A percentile compares a stretch with the other conserved stretches of the same genome.
These are phyloP conservation scores for Lasiosphaeria hispida DNA, from an alignment of 495 filamentous ascomycete species.

Conservation along the genomic window DNA sequence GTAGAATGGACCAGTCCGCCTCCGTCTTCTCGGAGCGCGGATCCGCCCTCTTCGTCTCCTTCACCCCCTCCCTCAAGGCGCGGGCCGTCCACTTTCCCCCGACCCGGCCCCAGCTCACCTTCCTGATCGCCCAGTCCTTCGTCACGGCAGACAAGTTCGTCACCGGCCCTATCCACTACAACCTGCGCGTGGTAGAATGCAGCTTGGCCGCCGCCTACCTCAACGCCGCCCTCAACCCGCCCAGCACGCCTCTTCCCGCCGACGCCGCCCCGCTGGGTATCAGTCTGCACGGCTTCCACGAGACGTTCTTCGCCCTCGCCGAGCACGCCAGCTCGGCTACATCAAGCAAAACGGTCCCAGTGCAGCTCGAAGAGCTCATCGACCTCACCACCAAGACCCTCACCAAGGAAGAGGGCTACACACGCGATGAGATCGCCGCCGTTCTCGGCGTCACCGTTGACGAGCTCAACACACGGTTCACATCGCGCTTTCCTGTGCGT, in stretches of 20 bases:
- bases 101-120: conserved; percentile 77
- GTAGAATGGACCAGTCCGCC: conserved; percentile 93
- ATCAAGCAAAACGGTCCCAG: conserved; percentile 28
- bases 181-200: conserved; percentile 94
- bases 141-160: conserved; percentile 92
- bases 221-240: conserved; percentile 50
- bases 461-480: conserved; percentile 71
- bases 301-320: conserved; percentile 68
- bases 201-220: conserved; percentile 76
- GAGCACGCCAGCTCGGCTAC: conserved; percentile 34
- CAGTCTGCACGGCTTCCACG: conserved; percentile 82
- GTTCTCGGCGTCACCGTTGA: conserved; percentile 65
- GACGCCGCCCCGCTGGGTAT: conserved; percentile 83
- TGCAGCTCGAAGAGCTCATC: conserved; percentile 67
- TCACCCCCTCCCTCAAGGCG: conserved; percentile 74
- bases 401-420: conserved; percentile 76
- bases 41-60: conserved; percentile 85
- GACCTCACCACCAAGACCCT: conserved; percentile 61
- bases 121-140: conserved; percentile 92
- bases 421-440: conserved; percentile 78
- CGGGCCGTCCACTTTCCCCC: conserved; percentile 81
- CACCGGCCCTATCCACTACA: conserved; percentile 90
- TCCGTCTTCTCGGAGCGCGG: conserved; percentile 87
- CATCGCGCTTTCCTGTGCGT: conserved; percentile 80
- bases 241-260: conserved; percentile 62